Evolutionary conservation across 768 basidiomycete species (phyloP).

Genomic region (Psilocybe cubensis): DNA sequence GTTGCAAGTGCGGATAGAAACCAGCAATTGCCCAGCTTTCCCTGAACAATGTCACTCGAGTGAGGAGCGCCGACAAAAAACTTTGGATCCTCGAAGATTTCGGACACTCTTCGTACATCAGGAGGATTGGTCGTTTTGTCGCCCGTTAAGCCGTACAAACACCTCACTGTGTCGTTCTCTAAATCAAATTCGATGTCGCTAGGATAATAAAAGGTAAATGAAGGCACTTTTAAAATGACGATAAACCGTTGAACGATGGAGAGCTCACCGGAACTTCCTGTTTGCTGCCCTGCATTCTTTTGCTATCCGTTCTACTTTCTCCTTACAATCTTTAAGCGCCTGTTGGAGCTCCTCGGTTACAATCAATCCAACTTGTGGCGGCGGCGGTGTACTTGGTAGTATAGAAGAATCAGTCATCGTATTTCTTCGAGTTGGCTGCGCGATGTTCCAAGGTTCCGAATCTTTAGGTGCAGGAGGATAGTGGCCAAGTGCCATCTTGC

Average conservation of each 20-base stretch:
- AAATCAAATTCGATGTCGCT: constrained; percentile 59
- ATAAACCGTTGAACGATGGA: constrained; percentile 3
- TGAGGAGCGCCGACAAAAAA: constrained; percentile 37
- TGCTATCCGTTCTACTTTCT: constrained; percentile 45
- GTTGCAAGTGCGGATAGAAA: constrained; percentile 54
- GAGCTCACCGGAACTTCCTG: constrained; percentile 51
- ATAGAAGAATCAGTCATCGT: background rate
- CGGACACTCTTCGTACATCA: constrained; percentile 48
- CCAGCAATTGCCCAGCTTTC: constrained; percentile 54
- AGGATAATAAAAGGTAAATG: background rate
- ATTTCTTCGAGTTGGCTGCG: background rate
- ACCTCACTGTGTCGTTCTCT: constrained; percentile 41
- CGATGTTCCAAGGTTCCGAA: too few relatives aligned
- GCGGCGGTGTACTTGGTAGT: background rate
- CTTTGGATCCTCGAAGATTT: constrained; percentile 52
- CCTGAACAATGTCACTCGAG: constrained; percentile 53
- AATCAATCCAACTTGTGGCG: constrained; percentile 41
- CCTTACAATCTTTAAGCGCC: constrained; percentile 44
- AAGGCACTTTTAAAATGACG: background rate
- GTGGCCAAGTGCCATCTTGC: too few relatives aligned
- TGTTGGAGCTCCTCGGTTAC: constrained; percentile 51
- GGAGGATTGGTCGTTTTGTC: constrained; percentile 25
- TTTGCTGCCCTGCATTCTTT: constrained; percentile 46
- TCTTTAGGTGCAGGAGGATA: too few relatives aligned
- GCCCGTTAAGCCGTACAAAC: constrained; percentile 40